Evolutionary conservation across 805 yeast species (phyloP).

Genomic region (Wickerhamomyces chambardii): DNA sequence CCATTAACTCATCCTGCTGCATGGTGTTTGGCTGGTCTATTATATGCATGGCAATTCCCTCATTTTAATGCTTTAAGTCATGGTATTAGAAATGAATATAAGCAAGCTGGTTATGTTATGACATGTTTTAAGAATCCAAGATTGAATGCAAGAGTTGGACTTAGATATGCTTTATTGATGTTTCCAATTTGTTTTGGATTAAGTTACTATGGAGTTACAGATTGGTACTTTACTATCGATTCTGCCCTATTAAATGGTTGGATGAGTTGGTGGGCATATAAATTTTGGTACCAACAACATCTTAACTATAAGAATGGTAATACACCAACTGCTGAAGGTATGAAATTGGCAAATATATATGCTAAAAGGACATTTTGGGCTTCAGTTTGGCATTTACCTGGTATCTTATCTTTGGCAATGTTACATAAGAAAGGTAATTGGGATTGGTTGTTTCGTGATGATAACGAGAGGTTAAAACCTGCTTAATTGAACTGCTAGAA

Average conservation of each 20-base stretch:
- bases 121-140: slow-evolving; percentile 89
- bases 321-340: slow-evolving; percentile 44
- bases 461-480: not conserved
- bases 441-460: slow-evolving; percentile 53
- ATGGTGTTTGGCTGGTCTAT: slow-evolving; percentile 84
- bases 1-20: slow-evolving; percentile 82
- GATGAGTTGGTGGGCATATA: slow-evolving; percentile 71
- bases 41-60: slow-evolving; percentile 98
- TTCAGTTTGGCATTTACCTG: slow-evolving; percentile 90
- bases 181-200: slow-evolving; percentile 87
- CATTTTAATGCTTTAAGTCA: slow-evolving; percentile 92
- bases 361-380: slow-evolving; percentile 92
- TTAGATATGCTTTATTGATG: slow-evolving; percentile 86
- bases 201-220: slow-evolving; percentile 73
- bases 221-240: slow-evolving; percentile 72
- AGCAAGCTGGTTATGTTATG: slow-evolving; percentile 96
- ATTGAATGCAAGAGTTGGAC: slow-evolving; percentile 86
- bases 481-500: not conserved
- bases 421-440: slow-evolving; percentile 92
- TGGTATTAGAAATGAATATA: slow-evolving; percentile 80
- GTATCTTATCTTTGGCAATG: slow-evolving; percentile 84
- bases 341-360: slow-evolving; percentile 49
- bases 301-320: slow-evolving; percentile 35
- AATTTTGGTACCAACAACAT: slow-evolving; percentile 82
- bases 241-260: slow-evolving; percentile 78